Conservation (phyloP, 2,329 filamentous ascomycete species). For the Aspergillus transmontanensis region DNA sequence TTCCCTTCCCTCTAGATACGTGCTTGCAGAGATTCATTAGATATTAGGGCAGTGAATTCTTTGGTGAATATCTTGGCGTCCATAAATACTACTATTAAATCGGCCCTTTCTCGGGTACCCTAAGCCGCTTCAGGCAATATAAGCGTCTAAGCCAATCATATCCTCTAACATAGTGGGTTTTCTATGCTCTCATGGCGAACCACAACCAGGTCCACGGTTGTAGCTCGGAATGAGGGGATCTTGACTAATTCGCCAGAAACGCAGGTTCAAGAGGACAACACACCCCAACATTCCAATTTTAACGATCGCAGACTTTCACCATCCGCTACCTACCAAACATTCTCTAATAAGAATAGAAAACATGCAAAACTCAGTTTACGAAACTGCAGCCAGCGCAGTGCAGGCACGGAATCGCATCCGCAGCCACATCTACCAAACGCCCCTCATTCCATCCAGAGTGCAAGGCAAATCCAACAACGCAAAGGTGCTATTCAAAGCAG, state of each 20-base stretch:
- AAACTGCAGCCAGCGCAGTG: background rate
- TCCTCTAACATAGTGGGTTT: background rate
- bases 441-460: background rate
- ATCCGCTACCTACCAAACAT: background rate
- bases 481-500: constrained; percentile 1
- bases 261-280: background rate
- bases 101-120: background rate
- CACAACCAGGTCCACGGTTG: too few relatives aligned
- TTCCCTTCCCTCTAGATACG: too few relatives aligned
- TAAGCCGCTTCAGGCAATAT: background rate
- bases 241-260: background rate
- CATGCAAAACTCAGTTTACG: background rate
- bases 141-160: background rate
- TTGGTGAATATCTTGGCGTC: too few relatives aligned
- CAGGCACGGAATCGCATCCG: constrained; percentile 5
- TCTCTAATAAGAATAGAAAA: background rate
- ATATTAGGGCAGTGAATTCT: too few relatives aligned
- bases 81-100: background rate
- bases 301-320: background rate
- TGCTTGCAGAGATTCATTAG: too few relatives aligned
- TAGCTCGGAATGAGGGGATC: background rate
- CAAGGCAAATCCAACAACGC: background rate
- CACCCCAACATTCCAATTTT: background rate
- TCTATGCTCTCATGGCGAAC: too few relatives aligned
- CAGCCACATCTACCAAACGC: constrained; percentile 7